phyloP scores from a whole-genome alignment of 495 filamentous ascomycete genomes.

The Aspergillus cavernicola region DNA sequence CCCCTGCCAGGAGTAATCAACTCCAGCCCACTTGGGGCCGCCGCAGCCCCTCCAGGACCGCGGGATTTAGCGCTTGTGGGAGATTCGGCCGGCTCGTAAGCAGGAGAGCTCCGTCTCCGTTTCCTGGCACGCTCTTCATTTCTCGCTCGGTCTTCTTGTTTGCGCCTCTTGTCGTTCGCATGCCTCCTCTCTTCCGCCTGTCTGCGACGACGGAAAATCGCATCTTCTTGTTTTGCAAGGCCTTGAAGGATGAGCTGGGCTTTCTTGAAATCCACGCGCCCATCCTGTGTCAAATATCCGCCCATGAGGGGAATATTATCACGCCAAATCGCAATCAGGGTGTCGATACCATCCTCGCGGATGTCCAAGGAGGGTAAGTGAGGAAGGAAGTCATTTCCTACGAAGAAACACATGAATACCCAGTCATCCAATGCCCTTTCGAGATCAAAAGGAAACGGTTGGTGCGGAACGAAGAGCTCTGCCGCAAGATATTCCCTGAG shows the following conservation, averaged over 20 bases:
- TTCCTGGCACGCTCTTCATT: slow-evolving; percentile 47
- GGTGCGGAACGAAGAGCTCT: slow-evolving; percentile 78
- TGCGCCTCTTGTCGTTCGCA: slow-evolving; percentile 72
- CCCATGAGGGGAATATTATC: slow-evolving; percentile 90
- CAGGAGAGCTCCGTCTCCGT: slow-evolving; percentile 44
- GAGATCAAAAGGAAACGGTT: slow-evolving; percentile 78
- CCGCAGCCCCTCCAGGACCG: slow-evolving; percentile 32
- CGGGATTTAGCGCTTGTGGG: slow-evolving; percentile 26
- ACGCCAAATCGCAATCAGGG: slow-evolving; percentile 90
- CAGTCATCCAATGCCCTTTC: slow-evolving; percentile 98
- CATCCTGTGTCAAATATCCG: slow-evolving; percentile 93
- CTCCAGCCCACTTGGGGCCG: slow-evolving; percentile 42
- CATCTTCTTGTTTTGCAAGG: slow-evolving; percentile 90
- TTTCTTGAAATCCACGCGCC: slow-evolving; percentile 78
- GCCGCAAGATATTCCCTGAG: slow-evolving; percentile 89
- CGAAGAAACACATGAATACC: slow-evolving; percentile 99
- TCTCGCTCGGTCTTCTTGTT: slow-evolving; percentile 58
- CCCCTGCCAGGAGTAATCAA: slow-evolving; percentile 57
- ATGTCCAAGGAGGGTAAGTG: slow-evolving; percentile 96
- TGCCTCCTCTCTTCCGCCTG: slow-evolving; percentile 78
- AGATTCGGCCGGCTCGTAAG: slow-evolving; percentile 35
- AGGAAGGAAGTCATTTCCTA: slow-evolving; percentile 98
- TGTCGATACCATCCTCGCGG: slow-evolving; percentile 94
- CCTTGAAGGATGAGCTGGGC: slow-evolving; percentile 87
- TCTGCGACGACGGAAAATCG: slow-evolving; percentile 82